Conservation (phyloP, 768 basidiomycete species). For the Lactarius quietus region DNA sequence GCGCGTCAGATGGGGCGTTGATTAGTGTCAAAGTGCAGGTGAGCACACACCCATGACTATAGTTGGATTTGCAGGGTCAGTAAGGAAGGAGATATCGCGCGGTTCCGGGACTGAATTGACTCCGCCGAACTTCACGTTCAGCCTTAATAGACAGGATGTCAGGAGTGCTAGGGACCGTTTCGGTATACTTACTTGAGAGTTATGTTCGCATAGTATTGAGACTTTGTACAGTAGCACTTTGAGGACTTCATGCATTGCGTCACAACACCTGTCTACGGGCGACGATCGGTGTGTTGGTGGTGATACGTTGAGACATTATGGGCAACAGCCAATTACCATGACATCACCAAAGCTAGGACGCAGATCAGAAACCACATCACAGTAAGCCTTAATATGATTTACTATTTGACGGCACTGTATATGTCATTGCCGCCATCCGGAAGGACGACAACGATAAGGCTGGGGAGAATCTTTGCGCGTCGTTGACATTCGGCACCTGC, state of each 20-base stretch:
- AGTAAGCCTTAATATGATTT: slow-evolving; percentile 4
- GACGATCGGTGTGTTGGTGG: slow-evolving; percentile 3
- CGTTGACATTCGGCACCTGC: slow-evolving; percentile 47
- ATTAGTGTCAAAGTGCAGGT: slow-evolving; percentile 1
- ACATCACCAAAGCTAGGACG: slow-evolving; percentile 68
- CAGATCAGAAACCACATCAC: not conserved
- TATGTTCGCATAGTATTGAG: slow-evolving; percentile 80
- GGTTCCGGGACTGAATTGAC: slow-evolving; percentile 78
- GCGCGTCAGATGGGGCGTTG: not conserved
- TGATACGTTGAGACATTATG: not conserved
- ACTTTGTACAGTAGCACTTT: slow-evolving; percentile 64
- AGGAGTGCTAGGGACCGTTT: not conserved
- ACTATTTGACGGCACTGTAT: slow-evolving; percentile 79
- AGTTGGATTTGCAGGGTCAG: slow-evolving; percentile 69
- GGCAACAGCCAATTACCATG: slow-evolving; percentile 36
- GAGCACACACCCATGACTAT: slow-evolving; percentile 65
- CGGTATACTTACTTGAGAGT: slow-evolving; percentile 59
- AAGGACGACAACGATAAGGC: slow-evolving; percentile 61
- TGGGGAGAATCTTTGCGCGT: slow-evolving; percentile 43
- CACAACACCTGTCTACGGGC: slow-evolving; percentile 59
- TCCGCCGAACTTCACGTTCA: slow-evolving; percentile 83
- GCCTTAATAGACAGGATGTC: slow-evolving; percentile 38
- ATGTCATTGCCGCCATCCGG: slow-evolving; percentile 75
- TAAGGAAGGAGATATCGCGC: slow-evolving; percentile 57
- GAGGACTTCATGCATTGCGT: slow-evolving; percentile 72